Conservation (phyloP, 2,329 filamentous ascomycete species). For the Aspergillus fumigatiaffinis region DNA sequence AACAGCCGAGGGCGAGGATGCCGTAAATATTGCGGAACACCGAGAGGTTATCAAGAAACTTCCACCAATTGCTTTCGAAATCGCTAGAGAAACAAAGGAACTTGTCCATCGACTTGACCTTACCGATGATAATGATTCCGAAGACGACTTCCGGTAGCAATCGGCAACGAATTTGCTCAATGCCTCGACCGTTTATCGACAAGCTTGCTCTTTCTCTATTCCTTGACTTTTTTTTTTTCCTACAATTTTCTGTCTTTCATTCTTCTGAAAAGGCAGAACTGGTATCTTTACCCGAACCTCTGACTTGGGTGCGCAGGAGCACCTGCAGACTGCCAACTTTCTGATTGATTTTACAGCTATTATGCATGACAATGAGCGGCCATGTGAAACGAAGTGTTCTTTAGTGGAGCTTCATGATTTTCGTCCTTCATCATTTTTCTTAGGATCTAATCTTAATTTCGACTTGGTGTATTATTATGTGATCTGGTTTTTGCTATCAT, state of each 20-base stretch:
- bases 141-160: slow-evolving; percentile 38
- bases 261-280: slow-evolving; percentile 4
- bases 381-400: slow-evolving; percentile 23
- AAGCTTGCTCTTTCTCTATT: not conserved
- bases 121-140: slow-evolving; percentile 32
- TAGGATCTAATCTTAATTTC: slow-evolving; percentile 12
- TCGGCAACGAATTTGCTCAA: not conserved
- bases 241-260: not conserved
- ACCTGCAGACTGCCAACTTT: slow-evolving; percentile 5
- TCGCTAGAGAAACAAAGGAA: slow-evolving; percentile 77
- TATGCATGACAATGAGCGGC: slow-evolving; percentile 24
- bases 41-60: slow-evolving; percentile 64
- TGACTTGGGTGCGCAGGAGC: slow-evolving; percentile 9
- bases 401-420: slow-evolving; percentile 17
- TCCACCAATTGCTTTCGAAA: slow-evolving; percentile 81
- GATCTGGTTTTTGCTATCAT: slow-evolving; percentile 1
- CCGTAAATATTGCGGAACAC: slow-evolving; percentile 50
- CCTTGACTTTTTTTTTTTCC: not conserved
- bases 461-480: slow-evolving; percentile 8
- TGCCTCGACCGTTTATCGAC: not conserved
- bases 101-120: slow-evolving; percentile 52
- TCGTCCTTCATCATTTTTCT: slow-evolving; percentile 14
- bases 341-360: slow-evolving; percentile 14
- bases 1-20: slow-evolving; percentile 57
- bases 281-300: slow-evolving; percentile 3